Conservation (phyloP, 441 rosid genomes). For the Erodium texanum region DNA sequence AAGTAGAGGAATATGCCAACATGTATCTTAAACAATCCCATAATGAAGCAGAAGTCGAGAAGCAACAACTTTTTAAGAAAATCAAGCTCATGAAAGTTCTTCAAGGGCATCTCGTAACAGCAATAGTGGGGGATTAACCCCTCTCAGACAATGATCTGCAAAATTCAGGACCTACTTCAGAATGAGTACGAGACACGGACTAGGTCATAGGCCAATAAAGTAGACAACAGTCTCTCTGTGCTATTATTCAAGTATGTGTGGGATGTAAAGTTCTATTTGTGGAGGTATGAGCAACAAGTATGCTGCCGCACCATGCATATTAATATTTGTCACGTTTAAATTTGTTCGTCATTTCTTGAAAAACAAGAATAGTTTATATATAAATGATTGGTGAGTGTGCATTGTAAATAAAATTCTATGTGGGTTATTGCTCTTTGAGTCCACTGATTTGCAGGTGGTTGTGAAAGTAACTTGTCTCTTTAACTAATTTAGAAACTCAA, state of each 20-base stretch:
- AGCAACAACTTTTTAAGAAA: not conserved
- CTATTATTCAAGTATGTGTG: too few species aligned
- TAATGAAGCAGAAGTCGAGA: not conserved
- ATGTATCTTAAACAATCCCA: not conserved
- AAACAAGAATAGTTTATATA: too few species aligned
- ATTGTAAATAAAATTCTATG: too few species aligned
- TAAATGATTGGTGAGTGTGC: too few species aligned
- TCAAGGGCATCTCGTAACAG: not conserved
- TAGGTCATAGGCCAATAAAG: slow-evolving; percentile 1
- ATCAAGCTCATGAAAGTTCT: not conserved
- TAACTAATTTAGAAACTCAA: not conserved
- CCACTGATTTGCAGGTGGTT: too few species aligned
- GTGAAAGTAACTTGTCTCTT: not conserved
- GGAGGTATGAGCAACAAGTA: too few species aligned
- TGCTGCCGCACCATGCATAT: too few species aligned
- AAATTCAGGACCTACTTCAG: not conserved
- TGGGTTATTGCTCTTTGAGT: too few species aligned
- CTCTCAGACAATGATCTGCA: not conserved
- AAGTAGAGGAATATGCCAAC: slow-evolving; percentile 1
- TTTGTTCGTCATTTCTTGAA: too few species aligned
- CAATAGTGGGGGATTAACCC: not conserved
- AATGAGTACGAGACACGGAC: not conserved
- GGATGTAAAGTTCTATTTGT: too few species aligned
- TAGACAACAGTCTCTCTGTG: not conserved
- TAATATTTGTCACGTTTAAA: too few species aligned